phyloP scores from a whole-genome alignment of 306 rosid genomes.

The Sicyos edulis region DNA sequence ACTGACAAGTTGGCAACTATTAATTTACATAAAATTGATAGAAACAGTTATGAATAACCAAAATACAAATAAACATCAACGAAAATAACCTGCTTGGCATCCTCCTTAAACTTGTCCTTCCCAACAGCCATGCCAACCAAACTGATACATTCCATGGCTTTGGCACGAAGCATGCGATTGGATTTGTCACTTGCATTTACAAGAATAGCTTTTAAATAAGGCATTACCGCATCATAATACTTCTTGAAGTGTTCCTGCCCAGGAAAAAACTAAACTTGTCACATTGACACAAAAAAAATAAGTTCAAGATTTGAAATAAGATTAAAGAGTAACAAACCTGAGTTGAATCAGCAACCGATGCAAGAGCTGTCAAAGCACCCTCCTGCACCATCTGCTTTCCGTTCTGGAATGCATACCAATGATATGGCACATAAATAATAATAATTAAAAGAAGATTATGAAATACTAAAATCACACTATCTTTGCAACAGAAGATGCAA shows the following conservation, averaged over 20 bases:
- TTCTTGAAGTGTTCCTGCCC: conserved; percentile 83
- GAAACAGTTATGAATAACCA: not conserved
- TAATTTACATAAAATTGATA: not conserved
- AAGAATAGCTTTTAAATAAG: conserved; percentile 86
- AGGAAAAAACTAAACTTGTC: not conserved
- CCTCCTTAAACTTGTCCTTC: conserved; percentile 91
- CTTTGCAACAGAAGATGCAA: not conserved
- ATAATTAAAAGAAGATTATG: not conserved
- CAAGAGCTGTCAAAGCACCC: conserved; percentile 97
- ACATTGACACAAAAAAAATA: not conserved
- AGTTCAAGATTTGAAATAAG: not conserved
- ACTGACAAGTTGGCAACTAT: not conserved
- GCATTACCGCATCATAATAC: conserved; percentile 93
- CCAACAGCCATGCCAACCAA: conserved; percentile 99
- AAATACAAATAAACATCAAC: not conserved
- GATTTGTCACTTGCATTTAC: conserved; percentile 91
- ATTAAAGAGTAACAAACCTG: conserved; percentile 50
- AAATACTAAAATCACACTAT: conserved; percentile 2
- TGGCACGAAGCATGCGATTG: conserved; percentile 96
- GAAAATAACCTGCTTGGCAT: conserved; percentile 69
- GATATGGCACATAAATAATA: not conserved
- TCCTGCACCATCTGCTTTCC: conserved; percentile 99
- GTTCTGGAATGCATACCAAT: conserved; percentile 38
- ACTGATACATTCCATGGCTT: conserved; percentile 97
- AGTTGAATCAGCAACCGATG: conserved; percentile 99